phyloP scores from a whole-genome alignment of 257 asterid genomes.

The Avicennia marina region DNA sequence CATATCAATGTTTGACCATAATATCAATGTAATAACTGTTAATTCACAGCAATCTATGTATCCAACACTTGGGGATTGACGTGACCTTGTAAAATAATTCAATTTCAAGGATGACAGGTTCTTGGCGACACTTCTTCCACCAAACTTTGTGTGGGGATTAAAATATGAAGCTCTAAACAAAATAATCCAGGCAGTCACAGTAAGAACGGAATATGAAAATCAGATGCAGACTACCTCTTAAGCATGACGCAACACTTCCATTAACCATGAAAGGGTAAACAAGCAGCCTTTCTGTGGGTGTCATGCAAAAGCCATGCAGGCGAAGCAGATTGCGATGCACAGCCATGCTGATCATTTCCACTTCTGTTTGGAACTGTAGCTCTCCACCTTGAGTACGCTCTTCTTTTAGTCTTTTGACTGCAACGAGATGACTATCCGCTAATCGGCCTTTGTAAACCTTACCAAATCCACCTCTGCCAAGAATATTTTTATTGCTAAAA shows the following conservation, averaged over 20 bases:
- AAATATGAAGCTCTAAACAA: too few species aligned
- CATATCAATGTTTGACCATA: too few species aligned
- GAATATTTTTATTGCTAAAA: conserved; percentile 65
- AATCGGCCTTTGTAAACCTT: conserved; percentile 91
- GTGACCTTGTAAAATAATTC: too few species aligned
- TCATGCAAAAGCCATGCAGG: conserved; percentile 88
- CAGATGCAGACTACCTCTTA: conserved; percentile 57
- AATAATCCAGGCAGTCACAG: too few species aligned
- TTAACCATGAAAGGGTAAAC: conserved; percentile 79
- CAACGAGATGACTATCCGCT: conserved; percentile 81
- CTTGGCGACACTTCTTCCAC: too few species aligned
- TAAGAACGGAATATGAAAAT: not conserved
- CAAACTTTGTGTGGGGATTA: too few species aligned
- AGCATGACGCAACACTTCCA: conserved; percentile 96
- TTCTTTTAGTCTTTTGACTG: conserved; percentile 86
- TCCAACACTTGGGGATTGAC: too few species aligned
- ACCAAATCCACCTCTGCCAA: conserved; percentile 88
- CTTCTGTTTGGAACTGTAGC: conserved; percentile 88
- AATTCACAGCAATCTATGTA: too few species aligned
- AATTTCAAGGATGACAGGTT: too few species aligned
- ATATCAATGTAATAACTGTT: too few species aligned
- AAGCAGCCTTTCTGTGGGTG: conserved; percentile 86
- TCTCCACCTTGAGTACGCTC: conserved; percentile 86
- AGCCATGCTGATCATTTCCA: conserved; percentile 92
- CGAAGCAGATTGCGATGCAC: conserved; percentile 84